Evolutionary conservation across 2,329 filamentous ascomycete genomes (phyloP).

Genomic region (Pseudocercospora cruenta): DNA sequence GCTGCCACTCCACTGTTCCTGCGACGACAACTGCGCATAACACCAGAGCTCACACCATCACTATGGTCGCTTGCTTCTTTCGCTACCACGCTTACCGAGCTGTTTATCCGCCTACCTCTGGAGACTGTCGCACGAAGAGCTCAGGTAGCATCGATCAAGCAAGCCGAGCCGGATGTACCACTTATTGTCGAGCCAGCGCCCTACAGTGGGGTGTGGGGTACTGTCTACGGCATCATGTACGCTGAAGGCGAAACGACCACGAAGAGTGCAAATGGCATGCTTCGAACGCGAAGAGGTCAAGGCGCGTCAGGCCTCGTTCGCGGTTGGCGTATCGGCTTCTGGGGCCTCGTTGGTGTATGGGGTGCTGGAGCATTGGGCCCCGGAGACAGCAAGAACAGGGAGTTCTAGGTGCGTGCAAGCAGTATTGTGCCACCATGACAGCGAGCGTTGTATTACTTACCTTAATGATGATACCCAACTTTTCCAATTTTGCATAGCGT

Average conservation of each 20-base stretch:
- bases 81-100: slow-evolving; percentile 74
- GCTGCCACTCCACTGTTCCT: slow-evolving; percentile 83
- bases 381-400: slow-evolving; percentile 59
- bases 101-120: slow-evolving; percentile 84
- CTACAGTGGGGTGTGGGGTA: slow-evolving; percentile 86
- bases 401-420: slow-evolving; percentile 34
- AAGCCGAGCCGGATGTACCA: slow-evolving; percentile 51
- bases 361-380: slow-evolving; percentile 66
- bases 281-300: slow-evolving; percentile 63
- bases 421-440: slow-evolving; percentile 8
- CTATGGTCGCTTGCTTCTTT: slow-evolving; percentile 84
- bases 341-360: slow-evolving; percentile 76
- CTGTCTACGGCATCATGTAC: slow-evolving; percentile 82
- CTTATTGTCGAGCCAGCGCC: slow-evolving; percentile 79
- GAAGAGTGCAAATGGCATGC: slow-evolving; percentile 40
- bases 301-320: slow-evolving; percentile 70
- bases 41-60: slow-evolving; percentile 77
- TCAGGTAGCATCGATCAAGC: slow-evolving; percentile 61
- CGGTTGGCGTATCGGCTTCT: slow-evolving; percentile 78
- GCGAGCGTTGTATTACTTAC: slow-evolving; percentile 11
- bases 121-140: slow-evolving; percentile 90
- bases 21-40: slow-evolving; percentile 80
- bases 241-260: slow-evolving; percentile 70
- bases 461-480: slow-evolving; percentile 15
- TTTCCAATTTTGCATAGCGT: not conserved